Percentiles rank a stretch among this genome's conserved stretches.
These are phyloP conservation scores for carrot (Daucus carota) DNA, from an alignment of 129 eudicot species.

Conservation along the genomic window DH1_v3.0 NC_030388.2:8021001-8021500, in stretches of 20 bases:
- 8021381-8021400: constrained; percentile 9
- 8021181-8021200: constrained; percentile 87
- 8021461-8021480: constrained; percentile 97
- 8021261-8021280: constrained; percentile 34
- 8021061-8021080: too few relatives aligned
- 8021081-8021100: constrained; percentile 54
- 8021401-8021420: constrained; percentile 56
- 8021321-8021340: constrained; percentile 34
- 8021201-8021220: constrained; percentile 69
- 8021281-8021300: constrained; percentile 69
- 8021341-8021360: constrained; percentile 7
- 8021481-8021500: constrained; percentile 88
- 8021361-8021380: background rate
- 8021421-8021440: constrained; percentile 21
- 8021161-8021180: constrained; percentile 67
- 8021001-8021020: too few relatives aligned
- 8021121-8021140: constrained; percentile 47
- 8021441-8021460: constrained; percentile 68
- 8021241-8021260: constrained; percentile 35
- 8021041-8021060: too few relatives aligned
- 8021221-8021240: constrained; percentile 48
- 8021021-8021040: too few relatives aligned
- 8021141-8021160: constrained; percentile 87
- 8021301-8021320: constrained; percentile 43
- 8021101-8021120: constrained; percentile 35